Evolutionary conservation across 805 yeast species (phyloP).

Genomic region (Ogataea pignaliae): DNA sequence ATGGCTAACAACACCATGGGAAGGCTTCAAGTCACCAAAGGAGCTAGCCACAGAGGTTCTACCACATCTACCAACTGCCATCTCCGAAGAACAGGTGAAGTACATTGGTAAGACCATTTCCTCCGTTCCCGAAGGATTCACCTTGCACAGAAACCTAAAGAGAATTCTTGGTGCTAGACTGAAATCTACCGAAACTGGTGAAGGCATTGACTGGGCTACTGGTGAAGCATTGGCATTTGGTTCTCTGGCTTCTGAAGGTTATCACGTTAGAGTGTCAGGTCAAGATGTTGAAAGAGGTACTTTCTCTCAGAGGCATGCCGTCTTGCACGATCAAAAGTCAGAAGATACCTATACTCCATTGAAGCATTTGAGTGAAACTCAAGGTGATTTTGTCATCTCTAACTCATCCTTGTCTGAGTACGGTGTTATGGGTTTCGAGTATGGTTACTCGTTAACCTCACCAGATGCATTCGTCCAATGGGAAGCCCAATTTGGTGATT

Average conservation of each 20-base stretch:
- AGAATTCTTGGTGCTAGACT: slow-evolving; percentile 86
- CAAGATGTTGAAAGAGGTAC: slow-evolving; percentile 99
- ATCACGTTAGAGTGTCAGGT: slow-evolving; percentile 95
- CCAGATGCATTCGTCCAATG: slow-evolving; percentile 97
- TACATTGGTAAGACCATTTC: slow-evolving; percentile 76
- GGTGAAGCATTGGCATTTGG: slow-evolving; percentile 99
- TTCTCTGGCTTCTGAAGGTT: slow-evolving; percentile 85
- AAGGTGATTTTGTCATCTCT: slow-evolving; percentile 81
- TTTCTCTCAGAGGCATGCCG: slow-evolving; percentile 98
- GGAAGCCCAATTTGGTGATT: slow-evolving; percentile 99
- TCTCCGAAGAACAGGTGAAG: slow-evolving; percentile 64
- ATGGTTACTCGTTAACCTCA: slow-evolving; percentile 95
- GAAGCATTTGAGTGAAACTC: slow-evolving; percentile 70
- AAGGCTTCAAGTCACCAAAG: slow-evolving; percentile 95
- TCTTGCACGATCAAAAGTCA: slow-evolving; percentile 89
- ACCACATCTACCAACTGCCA: slow-evolving; percentile 95
- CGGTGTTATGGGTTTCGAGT: slow-evolving; percentile 99
- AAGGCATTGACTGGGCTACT: slow-evolving; percentile 98
- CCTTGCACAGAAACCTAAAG: slow-evolving; percentile 91
- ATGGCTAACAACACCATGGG: slow-evolving; percentile 99
- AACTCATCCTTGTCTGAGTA: slow-evolving; percentile 97
- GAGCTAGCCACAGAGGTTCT: slow-evolving; percentile 93
- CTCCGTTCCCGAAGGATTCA: slow-evolving; percentile 81
- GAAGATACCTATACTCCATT: slow-evolving; percentile 84
- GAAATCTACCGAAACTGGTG: slow-evolving; percentile 79